Percentiles rank a stretch among this genome's conserved stretches.
phyloP scores from a whole-genome alignment of 2,329 filamentous ascomycete species.

The Myriosclerotinia curreyana region DNA sequence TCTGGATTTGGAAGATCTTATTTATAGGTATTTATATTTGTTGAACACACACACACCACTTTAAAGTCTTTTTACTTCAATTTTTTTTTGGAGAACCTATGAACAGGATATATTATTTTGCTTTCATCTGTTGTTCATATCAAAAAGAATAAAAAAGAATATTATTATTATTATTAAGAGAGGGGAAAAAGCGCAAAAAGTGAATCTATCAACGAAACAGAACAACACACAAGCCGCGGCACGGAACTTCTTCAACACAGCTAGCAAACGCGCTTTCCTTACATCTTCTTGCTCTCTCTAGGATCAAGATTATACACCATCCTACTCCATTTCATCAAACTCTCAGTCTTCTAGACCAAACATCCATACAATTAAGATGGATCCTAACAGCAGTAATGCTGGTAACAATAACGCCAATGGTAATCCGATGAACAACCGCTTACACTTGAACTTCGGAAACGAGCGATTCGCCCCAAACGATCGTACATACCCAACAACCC shows the following conservation, averaged over 20 bases:
- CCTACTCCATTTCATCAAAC: constrained; percentile 10
- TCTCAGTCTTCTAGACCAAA: constrained; percentile 4
- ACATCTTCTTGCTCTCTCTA: constrained; percentile 8
- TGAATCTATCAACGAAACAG: constrained; percentile 10
- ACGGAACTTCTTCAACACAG: constrained; percentile 5
- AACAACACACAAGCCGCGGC: constrained; percentile 5
- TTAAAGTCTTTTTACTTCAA: not conserved
- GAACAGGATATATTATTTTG: not conserved
- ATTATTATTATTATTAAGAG: not conserved
- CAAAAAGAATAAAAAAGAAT: not conserved
- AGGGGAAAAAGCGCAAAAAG: not conserved
- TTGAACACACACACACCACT: not conserved
- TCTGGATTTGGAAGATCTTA: not conserved
- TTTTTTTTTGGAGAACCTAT: not conserved
- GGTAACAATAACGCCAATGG: constrained; percentile 21
- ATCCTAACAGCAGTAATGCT: constrained; percentile 22
- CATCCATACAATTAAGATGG: constrained; percentile 19
- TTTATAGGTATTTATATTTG: not conserved
- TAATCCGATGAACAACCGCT: constrained; percentile 33
- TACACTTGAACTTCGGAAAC: constrained; percentile 41
- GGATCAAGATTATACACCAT: constrained; percentile 17
- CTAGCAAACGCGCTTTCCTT: constrained; percentile 7
- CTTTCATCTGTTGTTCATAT: not conserved
- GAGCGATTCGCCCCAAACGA: constrained; percentile 62
- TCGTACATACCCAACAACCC: constrained; percentile 78